Evolutionary conservation across 2,329 filamentous ascomycete species (phyloP), one percentile per base, ranked within the genome.

Genomic region (Xylaria sp.): DNA sequence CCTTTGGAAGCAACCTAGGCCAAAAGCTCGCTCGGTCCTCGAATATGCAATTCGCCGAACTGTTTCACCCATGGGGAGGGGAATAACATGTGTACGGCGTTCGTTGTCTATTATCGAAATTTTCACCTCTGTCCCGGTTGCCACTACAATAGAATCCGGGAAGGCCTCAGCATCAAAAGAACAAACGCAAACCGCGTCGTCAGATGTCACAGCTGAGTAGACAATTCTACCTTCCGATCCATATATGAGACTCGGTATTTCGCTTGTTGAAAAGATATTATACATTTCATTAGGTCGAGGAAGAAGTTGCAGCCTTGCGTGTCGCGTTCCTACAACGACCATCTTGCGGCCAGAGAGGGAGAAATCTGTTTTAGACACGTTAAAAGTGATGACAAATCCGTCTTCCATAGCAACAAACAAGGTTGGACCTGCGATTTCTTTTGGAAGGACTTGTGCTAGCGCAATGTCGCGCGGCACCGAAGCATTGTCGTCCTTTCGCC

Each of bases 191-290:
- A 90, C 90, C 0, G 93, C 93, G 71, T 94, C 91, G 69, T 97
- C 93, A 2, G 94, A 93, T 13, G 95, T 97, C 1, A 97, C 93
- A 1, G 96, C 94, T 4, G 94, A 97, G 81, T 97, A 99, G 0
- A 97, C 89, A 48, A 97, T 91, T 26, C 94, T 88, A 0, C 92
- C 93, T 77, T 97, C 94, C 0, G 90, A 90, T 9, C 92, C 92
- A 77, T 99, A 97, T 58, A 99, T 97, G 63, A 99, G 81, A 71
- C 93, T 97, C 0, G 96, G 93, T 77, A 97, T 93, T 75, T 99
- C 96, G 66, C 94, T 97, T 0, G 93, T 97, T 0, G 94, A 93
- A 78, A 99, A 97, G 0, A 99, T 90, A 74, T 92, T 97, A 77
- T 87, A 92, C 0, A 93, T 82, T 0, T 87, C 88, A 57, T 90